Evolutionary conservation across 805 yeast genomes (phyloP), one percentile per base, ranked within the genome.

Genomic region (Schizosaccharomyces octosporus): DNA sequence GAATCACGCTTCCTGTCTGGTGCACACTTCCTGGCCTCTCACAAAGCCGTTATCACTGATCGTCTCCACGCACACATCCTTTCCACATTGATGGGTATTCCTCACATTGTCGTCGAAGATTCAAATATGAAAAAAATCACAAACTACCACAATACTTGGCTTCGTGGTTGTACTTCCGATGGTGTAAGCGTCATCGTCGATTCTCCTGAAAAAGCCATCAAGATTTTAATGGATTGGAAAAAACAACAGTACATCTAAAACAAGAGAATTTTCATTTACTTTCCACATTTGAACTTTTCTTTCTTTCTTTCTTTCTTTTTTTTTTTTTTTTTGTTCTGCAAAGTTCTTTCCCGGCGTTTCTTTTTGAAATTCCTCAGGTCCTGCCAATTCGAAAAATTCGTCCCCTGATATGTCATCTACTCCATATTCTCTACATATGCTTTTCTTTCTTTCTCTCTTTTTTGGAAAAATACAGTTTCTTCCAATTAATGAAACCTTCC

Each of bases 1-100:
- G 4, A 24, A 4, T 21, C 31, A 5, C 57, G 57, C 21, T 51
- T 19, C 13, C 2, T 6, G 3, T 21, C 57, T 51, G 60, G 48
- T 36, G 39, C 48, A 17, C 45, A 57, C n/a, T 43, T 59, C 48
- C n/a, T 59, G 1, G 55, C 61, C 55, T 31, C 39, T 17, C n/a
- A 21, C 32, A 19, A 29, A 17, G 27, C 21, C 55, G 55, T 59
- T n/a, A 59, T 59, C 11, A 42, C 61, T 21, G 61, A 59, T 42
- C 27, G 61, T 21, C 48, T 59, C 15, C 61, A 59, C n/a, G 61
- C 51, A 6, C 61, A 59, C 43, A 21, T 59, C 21, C 39, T 59
- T 41, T n/a, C 55, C 27, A 39, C 54, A 19, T 29, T 59, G 13
- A 19, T 59, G 55, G 61, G 61, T 43, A 27, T 59, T 13, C 61